Percentiles rank a stretch among this genome's conserved stretches.
These are phyloP conservation scores for Whalleya microplaca DNA, from an alignment of 2,329 filamentous ascomycete genomes.

Conservation along the genomic window DNA sequence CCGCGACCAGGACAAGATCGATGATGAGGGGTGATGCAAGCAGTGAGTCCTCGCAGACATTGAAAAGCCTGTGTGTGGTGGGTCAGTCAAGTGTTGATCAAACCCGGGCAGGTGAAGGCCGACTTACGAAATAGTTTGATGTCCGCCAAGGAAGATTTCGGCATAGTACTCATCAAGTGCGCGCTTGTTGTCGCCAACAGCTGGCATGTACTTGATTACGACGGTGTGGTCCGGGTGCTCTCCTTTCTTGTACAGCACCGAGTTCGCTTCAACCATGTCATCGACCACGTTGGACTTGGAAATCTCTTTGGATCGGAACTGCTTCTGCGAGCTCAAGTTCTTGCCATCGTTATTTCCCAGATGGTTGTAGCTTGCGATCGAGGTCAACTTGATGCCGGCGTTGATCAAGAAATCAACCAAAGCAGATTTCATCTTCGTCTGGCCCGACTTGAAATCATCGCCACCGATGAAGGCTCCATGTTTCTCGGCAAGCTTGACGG, in stretches of 20 bases:
- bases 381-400: constrained; percentile 97
- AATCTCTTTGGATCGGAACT: constrained; percentile 99
- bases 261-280: constrained; percentile 98
- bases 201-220: constrained; percentile 99
- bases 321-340: constrained; percentile 95
- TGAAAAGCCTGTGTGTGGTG: constrained; percentile 79
- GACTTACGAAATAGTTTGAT: constrained; percentile 87
- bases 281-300: constrained; percentile 99
- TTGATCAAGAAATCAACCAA: constrained; percentile 98
- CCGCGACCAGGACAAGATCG: constrained; percentile 87
- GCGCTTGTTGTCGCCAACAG: constrained; percentile 98
- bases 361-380: constrained; percentile 98
- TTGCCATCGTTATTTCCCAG: constrained; percentile 99
- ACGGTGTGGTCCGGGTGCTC: constrained; percentile 98
- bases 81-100: neutral
- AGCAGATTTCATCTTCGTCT: constrained; percentile 99
- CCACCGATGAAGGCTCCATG: constrained; percentile 91
- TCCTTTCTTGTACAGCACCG: constrained; percentile 83
- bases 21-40: constrained; percentile 96
- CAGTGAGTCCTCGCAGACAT: constrained; percentile 98
- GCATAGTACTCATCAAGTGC: constrained; percentile 99
- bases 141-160: constrained; percentile 98
- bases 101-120: constrained; percentile 15
- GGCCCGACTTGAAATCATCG: constrained; percentile 99
- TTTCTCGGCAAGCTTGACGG: constrained; percentile 84